Base-by-base conservation (phyloP, 225 moss, liverwort and hornwort species). In the Climacium dendroides region DNA sequence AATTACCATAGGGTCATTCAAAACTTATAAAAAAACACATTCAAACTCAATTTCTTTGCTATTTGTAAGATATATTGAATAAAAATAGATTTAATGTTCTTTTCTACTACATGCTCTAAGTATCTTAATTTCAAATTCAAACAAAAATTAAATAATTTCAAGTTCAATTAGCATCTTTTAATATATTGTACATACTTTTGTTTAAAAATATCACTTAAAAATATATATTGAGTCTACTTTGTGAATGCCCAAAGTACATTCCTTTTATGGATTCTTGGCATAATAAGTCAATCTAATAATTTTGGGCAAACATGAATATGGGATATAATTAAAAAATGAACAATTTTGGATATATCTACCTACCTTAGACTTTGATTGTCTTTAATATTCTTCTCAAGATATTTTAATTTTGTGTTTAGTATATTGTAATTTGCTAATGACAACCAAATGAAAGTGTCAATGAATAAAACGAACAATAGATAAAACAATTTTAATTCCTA, bases 21-120 rank as follows among this genome's bases (percentile, higher is more conserved):
- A 28, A 71, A 71, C 5, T 28, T 16, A 10, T 28, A 45, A 0
- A 72, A 45, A 45, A 9, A 28, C 7, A 43, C n/a, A n/a, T 72
- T 28, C 15, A 26, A 28, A 9, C 0, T 71, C 28, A 72, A 16
- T 1, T 45, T 39, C 4, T 23, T 24, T 69, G 7, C 1, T 10
- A 45, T 72, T 28, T 72, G 17, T 10, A 2, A 28, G 45, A 28
- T 28, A 28, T 28, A 16, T 3, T 45, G 28, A 15, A 71, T 28
- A 5, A 43, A 26, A 43, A 2, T 9, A 71, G 9, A 43, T 43
- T 26, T 43, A 16, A 28, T 71, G 5, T 70, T 70, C 3, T 70
- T 70, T 25, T 70, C 5, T 41, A 15, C 25, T 41, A 24, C 2
- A 15, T 7, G 16, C 0, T 0, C 7, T 3, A 28, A 0, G 3